phyloP scores from a whole-genome alignment of 2,329 filamentous ascomycete genomes.

The Nothophaeocryptopus gaeumannii region DNA sequence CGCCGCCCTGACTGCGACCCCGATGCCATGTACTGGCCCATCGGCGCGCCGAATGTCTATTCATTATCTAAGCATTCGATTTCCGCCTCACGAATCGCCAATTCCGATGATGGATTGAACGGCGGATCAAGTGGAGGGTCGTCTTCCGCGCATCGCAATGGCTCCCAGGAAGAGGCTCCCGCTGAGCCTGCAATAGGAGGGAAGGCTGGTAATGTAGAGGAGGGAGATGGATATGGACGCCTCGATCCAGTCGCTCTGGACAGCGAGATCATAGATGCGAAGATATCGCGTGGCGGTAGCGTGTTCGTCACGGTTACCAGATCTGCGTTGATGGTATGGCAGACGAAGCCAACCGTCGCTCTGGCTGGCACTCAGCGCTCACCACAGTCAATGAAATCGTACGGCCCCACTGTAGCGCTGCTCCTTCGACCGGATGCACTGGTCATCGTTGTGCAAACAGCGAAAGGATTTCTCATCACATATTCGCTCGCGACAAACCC shows the following conservation, averaged over 20 bases:
- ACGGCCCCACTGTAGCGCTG: slow-evolving; percentile 80
- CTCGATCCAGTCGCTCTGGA: slow-evolving; percentile 2
- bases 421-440: slow-evolving; percentile 86
- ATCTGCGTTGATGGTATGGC: slow-evolving; percentile 89
- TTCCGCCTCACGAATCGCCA: slow-evolving; percentile 52
- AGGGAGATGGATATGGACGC: neutral
- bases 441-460: slow-evolving; percentile 87
- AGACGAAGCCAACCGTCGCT: slow-evolving; percentile 87
- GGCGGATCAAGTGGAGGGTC: slow-evolving; percentile 20
- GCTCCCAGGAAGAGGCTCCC: slow-evolving; percentile 4
- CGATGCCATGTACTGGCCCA: slow-evolving; percentile 79
- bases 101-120: slow-evolving; percentile 57
- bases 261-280: slow-evolving; percentile 64
- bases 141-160: slow-evolving; percentile 7
- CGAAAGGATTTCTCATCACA: slow-evolving; percentile 83
- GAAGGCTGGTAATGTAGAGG: neutral
- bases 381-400: slow-evolving; percentile 70
- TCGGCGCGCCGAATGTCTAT: slow-evolving; percentile 79
- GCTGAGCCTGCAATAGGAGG: slow-evolving; percentile 1
- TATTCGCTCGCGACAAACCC: slow-evolving; percentile 87
- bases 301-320: slow-evolving; percentile 84
- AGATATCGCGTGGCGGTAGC: slow-evolving; percentile 74
- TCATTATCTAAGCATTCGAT: slow-evolving; percentile 66
- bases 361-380: slow-evolving; percentile 84
- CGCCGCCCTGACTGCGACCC: slow-evolving; percentile 13